Percentiles rank a stretch among this genome's conserved stretches.
Conservation (phyloP, 1,284 basidiomycete species). For the Inonotus obliquus region DNA sequence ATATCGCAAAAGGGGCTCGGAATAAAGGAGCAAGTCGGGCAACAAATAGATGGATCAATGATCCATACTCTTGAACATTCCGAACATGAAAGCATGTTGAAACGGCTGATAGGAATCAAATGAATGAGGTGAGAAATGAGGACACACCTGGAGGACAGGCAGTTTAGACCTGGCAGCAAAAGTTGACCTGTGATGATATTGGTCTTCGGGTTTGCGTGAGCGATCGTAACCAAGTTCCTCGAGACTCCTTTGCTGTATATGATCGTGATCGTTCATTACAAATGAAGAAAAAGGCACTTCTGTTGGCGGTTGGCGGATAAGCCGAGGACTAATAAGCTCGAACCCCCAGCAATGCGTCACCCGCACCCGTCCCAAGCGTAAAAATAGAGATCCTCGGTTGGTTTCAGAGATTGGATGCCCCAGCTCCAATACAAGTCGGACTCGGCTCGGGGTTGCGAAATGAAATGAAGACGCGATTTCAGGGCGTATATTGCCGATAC, state of each 20-base stretch:
- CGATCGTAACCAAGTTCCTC: neutral
- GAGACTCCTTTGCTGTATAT: neutral
- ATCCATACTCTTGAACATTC: neutral
- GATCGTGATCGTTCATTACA: neutral
- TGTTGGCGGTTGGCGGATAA: no score
- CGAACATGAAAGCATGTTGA: neutral
- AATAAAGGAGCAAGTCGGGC: neutral
- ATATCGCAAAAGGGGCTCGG: neutral
- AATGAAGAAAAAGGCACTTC: no score
- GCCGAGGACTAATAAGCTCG: no score
- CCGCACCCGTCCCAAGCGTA: no score
- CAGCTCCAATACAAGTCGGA: no score
- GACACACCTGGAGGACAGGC: conserved; percentile 3
- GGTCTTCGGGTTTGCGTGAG: no score
- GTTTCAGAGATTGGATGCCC: no score
- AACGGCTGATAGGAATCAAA: neutral
- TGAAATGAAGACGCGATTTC: no score
- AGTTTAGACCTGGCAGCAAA: conserved; percentile 1
- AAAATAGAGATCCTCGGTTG: no score
- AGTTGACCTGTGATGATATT: conserved; percentile 1
- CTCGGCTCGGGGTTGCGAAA: no score
- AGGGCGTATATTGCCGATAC: no score
- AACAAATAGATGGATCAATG: neutral
- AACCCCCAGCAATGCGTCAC: no score
- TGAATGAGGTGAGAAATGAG: neutral